phyloP scores from a whole-genome alignment of 2,329 filamentous ascomycete genomes.

The Xylariaceae sp. region DNA sequence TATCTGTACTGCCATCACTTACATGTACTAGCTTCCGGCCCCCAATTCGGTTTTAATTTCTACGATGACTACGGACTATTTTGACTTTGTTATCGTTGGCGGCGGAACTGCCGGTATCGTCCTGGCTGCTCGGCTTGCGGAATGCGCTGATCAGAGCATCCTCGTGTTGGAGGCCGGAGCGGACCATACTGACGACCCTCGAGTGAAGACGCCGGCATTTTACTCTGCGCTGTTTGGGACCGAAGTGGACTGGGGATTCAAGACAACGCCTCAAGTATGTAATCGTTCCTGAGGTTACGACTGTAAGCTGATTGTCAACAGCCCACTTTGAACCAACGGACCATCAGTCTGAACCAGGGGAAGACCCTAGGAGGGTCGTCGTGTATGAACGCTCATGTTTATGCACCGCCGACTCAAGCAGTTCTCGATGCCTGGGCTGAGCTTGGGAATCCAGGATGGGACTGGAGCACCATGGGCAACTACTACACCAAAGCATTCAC shows the following conservation, averaged over 20 bases:
- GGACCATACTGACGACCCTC: slow-evolving; percentile 12
- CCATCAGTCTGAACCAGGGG: slow-evolving; percentile 17
- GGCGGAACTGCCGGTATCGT: slow-evolving; percentile 14
- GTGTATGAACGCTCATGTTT: slow-evolving; percentile 21
- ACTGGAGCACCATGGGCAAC: slow-evolving; percentile 13
- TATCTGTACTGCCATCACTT: too few relatives aligned
- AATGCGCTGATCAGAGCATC: slow-evolving; percentile 2
- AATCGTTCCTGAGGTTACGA: background rate
- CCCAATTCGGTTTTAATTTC: background rate
- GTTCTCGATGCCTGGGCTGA: slow-evolving; percentile 17
- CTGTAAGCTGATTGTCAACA: background rate
- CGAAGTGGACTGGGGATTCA: slow-evolving; percentile 13
- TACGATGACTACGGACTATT: background rate
- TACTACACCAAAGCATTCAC: slow-evolving; percentile 19
- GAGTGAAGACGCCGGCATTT: slow-evolving; percentile 11
- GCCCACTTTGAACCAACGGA: slow-evolving; percentile 11
- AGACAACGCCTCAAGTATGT: slow-evolving; percentile 7
- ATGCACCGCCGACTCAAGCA: slow-evolving; percentile 12
- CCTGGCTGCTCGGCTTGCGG: slow-evolving; percentile 11
- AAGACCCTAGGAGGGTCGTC: slow-evolving; percentile 21
- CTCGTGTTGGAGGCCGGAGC: slow-evolving; percentile 15
- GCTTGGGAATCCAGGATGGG: slow-evolving; percentile 20
- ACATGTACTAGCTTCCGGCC: too few relatives aligned
- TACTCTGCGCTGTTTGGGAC: slow-evolving; percentile 7
- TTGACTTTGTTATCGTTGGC: slow-evolving; percentile 14